Evolutionary conservation across 768 basidiomycete species (phyloP), one percentile per base, ranked within the genome.

Genomic region (Pisolithus orientalis): DNA sequence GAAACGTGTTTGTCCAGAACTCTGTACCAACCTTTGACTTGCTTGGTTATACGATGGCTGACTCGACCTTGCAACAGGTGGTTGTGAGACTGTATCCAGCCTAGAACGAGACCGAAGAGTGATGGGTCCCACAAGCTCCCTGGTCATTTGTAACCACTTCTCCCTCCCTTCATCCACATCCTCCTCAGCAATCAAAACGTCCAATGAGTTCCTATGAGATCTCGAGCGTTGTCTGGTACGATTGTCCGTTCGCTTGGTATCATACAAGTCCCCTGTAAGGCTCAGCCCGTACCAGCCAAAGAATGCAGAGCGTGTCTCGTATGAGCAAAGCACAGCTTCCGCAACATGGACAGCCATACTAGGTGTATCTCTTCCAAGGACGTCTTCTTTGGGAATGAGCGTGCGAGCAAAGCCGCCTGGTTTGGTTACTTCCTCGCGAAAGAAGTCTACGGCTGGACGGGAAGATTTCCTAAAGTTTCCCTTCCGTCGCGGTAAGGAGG

Each of bases 241-340:
- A 37, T 13, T 29, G 14, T 31, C 6, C 21, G 5, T 32, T 25
- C 17, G 28, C n/a, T 45, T 39, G 21, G n/a, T 32, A 47, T 47
- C 27, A 48, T 44, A 28, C 21, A n/a, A 34, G 34, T 32, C 16
- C n/a, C 6, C 49, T 32, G 31, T 14, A 11, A 55, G 24, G 16
- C 62, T 57, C 31, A 65, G 54, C 24, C 65, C 65, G 24, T 53
- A 56, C 64, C 65, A 66, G 4, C 64, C 64, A 48, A 51, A 66
- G 58, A 65, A 65, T 44, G 62, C 64, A 4, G 61, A 57, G 0
- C 65, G 59, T 0, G 65, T 61, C 48, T 65, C 64, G 50, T 65
- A 65, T 11, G 64, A 54, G 16, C 46, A 56, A 44, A 65, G 39
- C 4, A 56, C 58, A 0, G 51, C 60, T 38, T 65, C 65, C n/a